Base-by-base conservation (phyloP, 108 stramenopile species). In the Hondaea fermentalgiana region DNA sequence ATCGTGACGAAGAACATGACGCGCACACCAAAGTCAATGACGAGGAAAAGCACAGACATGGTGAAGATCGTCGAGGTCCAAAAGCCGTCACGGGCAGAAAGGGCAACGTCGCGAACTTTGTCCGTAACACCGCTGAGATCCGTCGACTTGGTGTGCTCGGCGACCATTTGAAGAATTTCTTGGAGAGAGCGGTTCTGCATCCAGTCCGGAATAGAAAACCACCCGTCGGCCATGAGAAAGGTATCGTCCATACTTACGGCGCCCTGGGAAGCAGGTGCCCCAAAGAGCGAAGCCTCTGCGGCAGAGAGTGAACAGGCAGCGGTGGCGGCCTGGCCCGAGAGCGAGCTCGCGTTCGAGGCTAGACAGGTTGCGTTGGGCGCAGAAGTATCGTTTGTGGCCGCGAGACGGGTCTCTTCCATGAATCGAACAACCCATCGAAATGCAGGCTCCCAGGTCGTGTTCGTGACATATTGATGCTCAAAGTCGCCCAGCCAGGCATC, bases 1-100 rank as follows among this genome's bases (percentile, higher is more conserved):
- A 83, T 83, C 2, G 76, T 83, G 51, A 83, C 6, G 23, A 83
- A 83, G 1, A 83, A 83, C 45, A 47, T 53, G 76, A 83, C 5
- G 23, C 76, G 45, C 6, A 83, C 28, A 6, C 76, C 76, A 53
- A 83, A 83, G 51, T 83, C 76, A 12, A 83, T 53, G 76, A 83
- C 51, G 49, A 83, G 51, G 23, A 83, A 83, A 23, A 83, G 76
- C 19, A 83, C 28, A 6, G 76, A 83, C 76, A 83, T 47, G 19
- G 76, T 83, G 76, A 83, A 83, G 6, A 83, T 47, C 6, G 76
- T 53, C 76, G 76, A 53, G n/a, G 76, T 53, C 76, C 76, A 83
- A 1, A 83, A 83, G 19, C 76, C 76, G 76, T 83, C 76, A 10
- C 76, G 12, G 16, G 76, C 76, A 2, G 19, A 25, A 21, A 83